Base-by-base conservation (phyloP, 139 green algal species). In the Coelastrella sp. region DNA sequence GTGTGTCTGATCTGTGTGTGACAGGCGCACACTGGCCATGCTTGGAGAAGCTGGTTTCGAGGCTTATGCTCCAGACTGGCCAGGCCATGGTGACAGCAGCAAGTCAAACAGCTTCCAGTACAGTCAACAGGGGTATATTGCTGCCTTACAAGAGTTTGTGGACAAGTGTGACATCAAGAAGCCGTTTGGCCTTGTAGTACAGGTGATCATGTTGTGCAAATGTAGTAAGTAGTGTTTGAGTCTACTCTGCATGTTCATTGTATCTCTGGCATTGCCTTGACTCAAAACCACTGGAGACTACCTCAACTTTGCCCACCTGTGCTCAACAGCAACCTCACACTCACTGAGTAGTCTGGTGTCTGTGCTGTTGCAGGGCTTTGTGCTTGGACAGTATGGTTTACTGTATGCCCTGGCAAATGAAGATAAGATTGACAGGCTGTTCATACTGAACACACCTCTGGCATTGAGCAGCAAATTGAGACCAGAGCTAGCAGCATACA, bases 391-490 rank as follows among this genome's bases (percentile, higher is more conserved):
- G 91, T 97, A 96, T 80, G 96, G 80, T 11, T 80, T 97, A 89
- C 89, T 96, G 76, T 97, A 93, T 61, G 96, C 96, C 1, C 81
- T 93, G 22, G 68, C 94, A 56, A 85, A 97, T 82, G 84, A 92
- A 17, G 93, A 94, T 4, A 75, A 84, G 58, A 27, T 97, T 0
- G 91, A 90, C 4, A 94, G 95, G 22, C 82, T 98, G 61, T 84
- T 97, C 25, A 93, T 97, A 49, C 92, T 98, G 27, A 97, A 97
- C 91, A 97, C 95, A 0, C 96, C 96, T 0, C 83, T 98, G 17
- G 79, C 90, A 7, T 68, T 90, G 0, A 95, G 90, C 93, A 92
- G 92, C 87, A 94, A 96, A 87, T 93, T 98, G 58, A 78, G 96
- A 11, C 96, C 96, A 8, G 95, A 97, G 93, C 93, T 98, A 74